phyloP scores from a whole-genome alignment of 73 alveolate genomes.

The Paramecium sonneborni region DNA sequence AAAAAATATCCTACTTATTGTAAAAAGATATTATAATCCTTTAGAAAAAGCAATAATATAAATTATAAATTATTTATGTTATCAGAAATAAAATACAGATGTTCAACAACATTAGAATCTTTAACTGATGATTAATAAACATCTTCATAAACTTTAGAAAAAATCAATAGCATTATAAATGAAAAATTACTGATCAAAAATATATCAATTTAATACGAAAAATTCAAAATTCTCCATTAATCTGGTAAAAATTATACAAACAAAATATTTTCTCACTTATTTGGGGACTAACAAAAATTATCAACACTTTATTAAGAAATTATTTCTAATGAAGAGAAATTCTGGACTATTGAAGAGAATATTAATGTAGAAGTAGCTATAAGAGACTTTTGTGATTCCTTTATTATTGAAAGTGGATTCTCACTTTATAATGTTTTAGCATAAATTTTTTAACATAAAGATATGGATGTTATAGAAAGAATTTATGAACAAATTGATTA shows the following conservation, averaged over 20 bases:
- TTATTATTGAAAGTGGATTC: constrained; percentile 45
- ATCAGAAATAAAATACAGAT: constrained; percentile 35
- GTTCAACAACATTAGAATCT: constrained; percentile 48
- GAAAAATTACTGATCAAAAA: not conserved
- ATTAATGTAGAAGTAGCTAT: not conserved
- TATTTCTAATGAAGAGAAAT: not conserved
- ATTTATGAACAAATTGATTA: not conserved
- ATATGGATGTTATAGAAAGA: constrained; percentile 39
- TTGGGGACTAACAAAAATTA: not conserved
- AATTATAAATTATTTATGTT: not conserved
- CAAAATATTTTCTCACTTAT: not conserved
- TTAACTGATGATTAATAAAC: not conserved
- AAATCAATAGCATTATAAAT: not conserved
- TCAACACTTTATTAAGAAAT: not conserved
- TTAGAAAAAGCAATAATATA: not conserved
- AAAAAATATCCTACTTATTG: not conserved
- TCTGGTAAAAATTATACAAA: constrained; percentile 49
- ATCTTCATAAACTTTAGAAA: not conserved
- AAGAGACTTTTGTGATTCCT: constrained; percentile 22
- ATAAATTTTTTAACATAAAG: not conserved
- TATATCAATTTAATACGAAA: not conserved
- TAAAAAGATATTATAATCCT: not conserved
- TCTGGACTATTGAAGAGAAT: not conserved
- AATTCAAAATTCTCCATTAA: not conserved
- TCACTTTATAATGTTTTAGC: constrained; percentile 46